Conservation (phyloP, 176 grass and related monocot species). For the Carex scoparia region DNA sequence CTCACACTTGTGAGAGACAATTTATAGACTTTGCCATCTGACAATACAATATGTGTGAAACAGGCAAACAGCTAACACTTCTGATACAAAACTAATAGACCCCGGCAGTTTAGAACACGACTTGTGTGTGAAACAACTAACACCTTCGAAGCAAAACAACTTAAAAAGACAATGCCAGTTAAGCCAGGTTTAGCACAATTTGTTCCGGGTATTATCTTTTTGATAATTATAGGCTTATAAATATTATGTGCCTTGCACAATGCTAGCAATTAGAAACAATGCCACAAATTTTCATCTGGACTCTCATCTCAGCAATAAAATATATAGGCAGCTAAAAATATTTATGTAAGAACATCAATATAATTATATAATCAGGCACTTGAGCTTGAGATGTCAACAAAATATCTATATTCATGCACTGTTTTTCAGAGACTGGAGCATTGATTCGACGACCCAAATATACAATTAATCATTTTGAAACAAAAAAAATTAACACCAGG, state of each 20-base stretch:
- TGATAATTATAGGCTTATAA: neutral
- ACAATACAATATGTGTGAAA: neutral
- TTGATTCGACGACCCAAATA: neutral
- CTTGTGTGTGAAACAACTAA: constrained; percentile 2
- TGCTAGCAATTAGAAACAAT: neutral
- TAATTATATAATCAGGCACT: neutral
- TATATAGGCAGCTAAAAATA: neutral
- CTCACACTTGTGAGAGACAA: neutral
- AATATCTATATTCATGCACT: neutral
- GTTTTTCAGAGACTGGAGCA: neutral
- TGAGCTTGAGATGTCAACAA: neutral
- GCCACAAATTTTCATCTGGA: too few species aligned
- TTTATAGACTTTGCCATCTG: neutral
- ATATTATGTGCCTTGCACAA: neutral
- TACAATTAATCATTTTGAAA: neutral
- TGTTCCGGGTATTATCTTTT: neutral
- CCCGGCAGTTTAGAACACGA: neutral
- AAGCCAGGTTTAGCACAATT: neutral
- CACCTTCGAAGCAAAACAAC: neutral
- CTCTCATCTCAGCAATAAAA: too few species aligned
- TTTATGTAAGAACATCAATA: too few species aligned
- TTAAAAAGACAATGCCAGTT: neutral
- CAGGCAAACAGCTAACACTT: neutral
- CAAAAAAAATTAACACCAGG: neutral
- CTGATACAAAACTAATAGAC: neutral